These are phyloP conservation scores for Debaryomyces sp. DNA, from an alignment of 1,139 yeast genomes.

Conservation along the genomic window DNA sequence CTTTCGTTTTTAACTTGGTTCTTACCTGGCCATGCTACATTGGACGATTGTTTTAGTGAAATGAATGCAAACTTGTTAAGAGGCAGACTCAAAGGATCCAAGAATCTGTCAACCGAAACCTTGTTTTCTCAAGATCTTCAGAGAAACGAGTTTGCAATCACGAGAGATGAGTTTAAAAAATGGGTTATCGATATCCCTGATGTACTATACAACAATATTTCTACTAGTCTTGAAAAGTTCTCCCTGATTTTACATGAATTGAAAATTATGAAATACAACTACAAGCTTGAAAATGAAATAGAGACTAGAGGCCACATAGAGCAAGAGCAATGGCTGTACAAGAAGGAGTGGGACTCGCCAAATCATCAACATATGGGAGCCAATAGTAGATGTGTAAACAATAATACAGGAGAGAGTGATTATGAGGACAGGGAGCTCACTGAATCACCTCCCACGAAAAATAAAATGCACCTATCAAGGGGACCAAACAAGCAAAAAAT, in stretches of 20 bases:
- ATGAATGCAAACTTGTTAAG: conserved; percentile 5
- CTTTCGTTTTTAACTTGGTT: conserved; percentile 10
- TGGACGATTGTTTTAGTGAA: conserved; percentile 7
- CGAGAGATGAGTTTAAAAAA: conserved; percentile 10
- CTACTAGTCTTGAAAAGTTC: conserved; percentile 8
- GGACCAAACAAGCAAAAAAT: neutral
- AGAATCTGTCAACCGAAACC: neutral
- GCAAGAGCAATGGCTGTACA: neutral
- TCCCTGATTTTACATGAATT: conserved; percentile 10
- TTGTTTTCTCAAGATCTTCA: conserved; percentile 1
- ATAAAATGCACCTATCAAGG: neutral
- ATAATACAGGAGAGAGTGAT: neutral
- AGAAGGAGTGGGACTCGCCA: neutral
- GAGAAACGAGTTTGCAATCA: neutral
- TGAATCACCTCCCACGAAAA: neutral
- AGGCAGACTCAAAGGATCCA: neutral
- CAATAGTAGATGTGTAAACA: neutral
- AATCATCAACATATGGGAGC: neutral
- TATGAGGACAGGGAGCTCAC: neutral
- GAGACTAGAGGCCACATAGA: neutral
- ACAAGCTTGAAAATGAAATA: conserved; percentile 7
- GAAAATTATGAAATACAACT: conserved; percentile 11
- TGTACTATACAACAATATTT: conserved; percentile 10
- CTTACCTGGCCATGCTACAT: conserved; percentile 8
- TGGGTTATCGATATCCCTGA: conserved; percentile 15